Evolutionary conservation across 495 filamentous ascomycete species (phyloP).

Genomic region (Neohortaea acidophila): DNA sequence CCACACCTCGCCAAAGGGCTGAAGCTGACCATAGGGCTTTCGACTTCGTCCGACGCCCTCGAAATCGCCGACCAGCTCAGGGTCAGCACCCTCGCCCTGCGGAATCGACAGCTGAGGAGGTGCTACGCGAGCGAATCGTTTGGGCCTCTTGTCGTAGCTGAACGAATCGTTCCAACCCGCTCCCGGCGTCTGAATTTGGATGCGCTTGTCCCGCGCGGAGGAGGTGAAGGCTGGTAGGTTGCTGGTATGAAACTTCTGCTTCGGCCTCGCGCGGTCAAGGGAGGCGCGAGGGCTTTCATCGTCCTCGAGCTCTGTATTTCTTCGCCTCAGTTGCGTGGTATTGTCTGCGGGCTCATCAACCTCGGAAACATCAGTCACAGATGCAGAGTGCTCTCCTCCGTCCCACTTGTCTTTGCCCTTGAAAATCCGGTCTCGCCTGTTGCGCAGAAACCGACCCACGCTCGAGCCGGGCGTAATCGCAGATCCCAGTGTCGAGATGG

Average conservation of each 20-base stretch:
- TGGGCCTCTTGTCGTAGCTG: no score
- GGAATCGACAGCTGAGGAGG: no score
- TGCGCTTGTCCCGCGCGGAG: constrained; percentile 29
- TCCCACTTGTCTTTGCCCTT: constrained; percentile 22
- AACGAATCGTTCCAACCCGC: no score
- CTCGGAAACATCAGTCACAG: constrained; percentile 12
- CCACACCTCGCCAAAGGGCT: no score
- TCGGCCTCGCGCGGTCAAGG: constrained; percentile 8
- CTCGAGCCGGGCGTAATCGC: constrained; percentile 17
- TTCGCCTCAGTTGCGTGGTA: neutral
- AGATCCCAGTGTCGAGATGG: neutral
- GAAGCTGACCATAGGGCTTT: no score
- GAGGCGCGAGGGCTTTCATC: constrained; percentile 6
- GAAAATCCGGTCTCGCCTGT: constrained; percentile 20
- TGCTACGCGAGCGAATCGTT: no score
- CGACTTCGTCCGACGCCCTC: no score
- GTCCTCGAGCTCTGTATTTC: neutral
- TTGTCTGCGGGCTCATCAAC: constrained; percentile 9
- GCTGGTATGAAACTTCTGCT: constrained; percentile 27
- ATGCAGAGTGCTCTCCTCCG: constrained; percentile 22
- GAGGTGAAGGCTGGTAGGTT: constrained; percentile 40
- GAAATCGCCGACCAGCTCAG: no score
- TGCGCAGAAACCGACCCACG: constrained; percentile 26
- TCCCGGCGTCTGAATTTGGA: no score
- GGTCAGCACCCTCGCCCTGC: no score